Base-by-base conservation (phyloP, 2,329 filamentous ascomycete species). In the Hymenoscyphus scutula region DNA sequence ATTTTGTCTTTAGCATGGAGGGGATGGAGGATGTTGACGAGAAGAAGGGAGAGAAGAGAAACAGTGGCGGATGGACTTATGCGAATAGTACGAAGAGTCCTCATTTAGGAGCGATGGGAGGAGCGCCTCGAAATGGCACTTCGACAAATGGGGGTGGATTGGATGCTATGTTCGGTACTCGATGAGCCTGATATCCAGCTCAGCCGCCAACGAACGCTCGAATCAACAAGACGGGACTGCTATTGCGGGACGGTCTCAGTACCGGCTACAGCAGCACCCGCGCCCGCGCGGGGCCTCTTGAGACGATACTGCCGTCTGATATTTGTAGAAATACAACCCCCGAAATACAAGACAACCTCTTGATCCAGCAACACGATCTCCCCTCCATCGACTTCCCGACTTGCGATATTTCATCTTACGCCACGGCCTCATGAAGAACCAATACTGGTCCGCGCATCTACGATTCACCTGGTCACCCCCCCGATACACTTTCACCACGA, bases 1-100 rank as follows among this genome's bases (percentile, higher is more conserved):
- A 84, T 29, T 87, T 88, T 67, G 82, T 88, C 15, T 88, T 88
- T 72, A 84, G 78, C 70, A 88, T 88, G 85, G 85, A 88, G 67
- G 84, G 79, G 68, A 88, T 88, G 85, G 85, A 88, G 66, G 84
- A 86, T 34, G 76, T 80, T 25, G 76, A 81, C 41, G 75, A 80
- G 58, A 84, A 84, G 74, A 79, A 82, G 61, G 77, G 68, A 15
- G 70, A 72, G 62, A 72, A 73, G 67, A 62, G 69, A 60, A 73
- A 70, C 38, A 72, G 71, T 63, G 69, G 71, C 23, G 71, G 71
- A 30, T 73, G 72, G 71, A 69, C 66, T 17, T 72, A 69, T 58
- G 58, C 65, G 23, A 61, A 64, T 38, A 63, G 64, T 17, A 67
- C 67, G 5, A 61, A 64, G 56, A 72, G 66, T 53, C 67, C 70